Percentiles rank a stretch among this genome's conserved stretches.
Evolutionary conservation across 148 eudicot genomes (phyloP).

Genomic region (Camellia granthamiana): DNA sequence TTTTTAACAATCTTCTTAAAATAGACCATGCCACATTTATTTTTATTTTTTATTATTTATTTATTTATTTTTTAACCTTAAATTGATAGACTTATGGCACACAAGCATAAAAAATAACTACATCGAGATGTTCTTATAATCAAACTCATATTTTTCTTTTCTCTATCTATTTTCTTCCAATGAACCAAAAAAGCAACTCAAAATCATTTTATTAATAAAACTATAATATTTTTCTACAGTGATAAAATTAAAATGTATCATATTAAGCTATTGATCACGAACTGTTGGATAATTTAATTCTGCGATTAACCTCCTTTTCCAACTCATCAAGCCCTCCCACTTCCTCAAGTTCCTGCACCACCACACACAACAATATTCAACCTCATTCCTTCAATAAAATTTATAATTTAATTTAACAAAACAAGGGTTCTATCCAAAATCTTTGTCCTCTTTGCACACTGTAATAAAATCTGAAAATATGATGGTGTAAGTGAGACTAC

Average conservation of each 20-base stretch:
- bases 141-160: neutral
- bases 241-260: neutral
- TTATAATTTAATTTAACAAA: neutral
- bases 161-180: neutral
- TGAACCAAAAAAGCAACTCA: neutral
- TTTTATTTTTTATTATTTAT: too few species aligned
- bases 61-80: too few species aligned
- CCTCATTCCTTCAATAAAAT: too few species aligned
- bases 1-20: too few species aligned
- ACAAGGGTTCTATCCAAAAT: too few species aligned
- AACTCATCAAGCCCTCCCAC: conserved; percentile 84
- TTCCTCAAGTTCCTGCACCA: conserved; percentile 85
- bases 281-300: conserved; percentile 55
- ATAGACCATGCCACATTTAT: too few species aligned
- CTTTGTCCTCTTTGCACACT: too few species aligned
- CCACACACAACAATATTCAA: neutral
- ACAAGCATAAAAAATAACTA: too few species aligned
- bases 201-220: neutral
- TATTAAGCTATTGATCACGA: conserved; percentile 12
- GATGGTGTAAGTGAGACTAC: too few species aligned
- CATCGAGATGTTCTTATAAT: neutral
- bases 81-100: too few species aligned
- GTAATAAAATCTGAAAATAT: too few species aligned
- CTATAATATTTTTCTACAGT: neutral
- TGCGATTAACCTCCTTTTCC: conserved; percentile 75